Evolutionary conservation across 2,329 filamentous ascomycete genomes (phyloP), one percentile per base, ranked within the genome.

Genomic region (Pyrenochaeta sp.): DNA sequence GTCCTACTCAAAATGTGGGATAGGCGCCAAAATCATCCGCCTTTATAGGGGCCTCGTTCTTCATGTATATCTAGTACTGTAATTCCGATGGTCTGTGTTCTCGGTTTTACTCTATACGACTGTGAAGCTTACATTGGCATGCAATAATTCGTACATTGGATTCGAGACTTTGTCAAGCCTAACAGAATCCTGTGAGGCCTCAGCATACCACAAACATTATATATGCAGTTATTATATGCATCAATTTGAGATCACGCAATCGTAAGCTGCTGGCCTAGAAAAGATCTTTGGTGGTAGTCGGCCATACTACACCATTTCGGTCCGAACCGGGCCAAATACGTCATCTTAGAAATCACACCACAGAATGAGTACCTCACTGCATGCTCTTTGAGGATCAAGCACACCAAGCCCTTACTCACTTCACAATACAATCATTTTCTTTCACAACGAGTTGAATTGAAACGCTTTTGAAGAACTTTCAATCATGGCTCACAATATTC

Each of bases 401-500:
- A 17, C 10, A 4, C n/a, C 11, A 14, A 23, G 4, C 21, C 20
- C 14, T 4, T 4, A 17, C n/a, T 31, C n/a, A 17, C 7, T 43
- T 39, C 9, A 15, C 44, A 15, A n/a, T 21, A 27, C 14, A 1
- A 30, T 21, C 33, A 46, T 10, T 30, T 9, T 7, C 27, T 46
- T 27, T 12, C 11, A 27, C 3, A 9, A 27, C 23, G 4, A n/a
- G 15, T 33, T 35, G 2, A 17, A 27, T 23, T 45, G 2, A 35
- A 15, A 17, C 23, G 5, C 40, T 30, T 40, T 12, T 4, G 9
- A 27, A 40, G 23, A 5, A n/a, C 10, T 9, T 10, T 7, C 31
- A 29, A 61, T n/a, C 33, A 75, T 74, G 73, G 54, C 71, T 2
- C 71, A 72, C 43, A 62, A 71, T 52, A 57, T 93, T 54, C 86